Conservation (phyloP, 441 rosid genomes). For the Macaranga tanarius region DNA sequence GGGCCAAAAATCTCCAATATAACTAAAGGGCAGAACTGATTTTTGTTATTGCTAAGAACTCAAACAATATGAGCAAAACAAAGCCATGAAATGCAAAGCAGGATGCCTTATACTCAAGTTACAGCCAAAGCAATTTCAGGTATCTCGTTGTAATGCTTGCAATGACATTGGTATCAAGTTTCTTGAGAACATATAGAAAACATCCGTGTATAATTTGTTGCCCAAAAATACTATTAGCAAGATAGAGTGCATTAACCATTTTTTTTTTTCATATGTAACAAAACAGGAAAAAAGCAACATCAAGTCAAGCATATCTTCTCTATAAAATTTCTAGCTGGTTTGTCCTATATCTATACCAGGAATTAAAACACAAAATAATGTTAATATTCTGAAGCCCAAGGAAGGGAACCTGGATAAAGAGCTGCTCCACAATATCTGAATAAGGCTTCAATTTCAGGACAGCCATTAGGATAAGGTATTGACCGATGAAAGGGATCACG, state of each 20-base stretch:
- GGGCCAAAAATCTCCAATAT: no score
- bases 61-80: no score
- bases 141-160: neutral
- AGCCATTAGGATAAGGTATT: conserved; percentile 85
- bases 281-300: neutral
- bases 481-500: conserved; percentile 96
- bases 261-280: neutral
- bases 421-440: conserved; percentile 74
- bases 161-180: neutral
- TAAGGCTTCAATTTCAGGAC: conserved; percentile 76
- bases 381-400: conserved; percentile 48
- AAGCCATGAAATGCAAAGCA: neutral
- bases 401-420: conserved; percentile 76
- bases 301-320: conserved; percentile 4
- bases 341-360: conserved; percentile 10
- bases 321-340: conserved; percentile 3
- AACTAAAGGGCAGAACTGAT: no score
- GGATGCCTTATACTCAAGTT: neutral
- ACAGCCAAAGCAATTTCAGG: neutral
- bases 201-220: neutral
- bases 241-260: neutral
- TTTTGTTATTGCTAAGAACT: no score
- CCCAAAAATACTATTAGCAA: neutral
- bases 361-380: neutral
- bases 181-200: neutral